Evolutionary conservation across 2,329 filamentous ascomycete species (phyloP).

Genomic region (Xylariaceae sp.): DNA sequence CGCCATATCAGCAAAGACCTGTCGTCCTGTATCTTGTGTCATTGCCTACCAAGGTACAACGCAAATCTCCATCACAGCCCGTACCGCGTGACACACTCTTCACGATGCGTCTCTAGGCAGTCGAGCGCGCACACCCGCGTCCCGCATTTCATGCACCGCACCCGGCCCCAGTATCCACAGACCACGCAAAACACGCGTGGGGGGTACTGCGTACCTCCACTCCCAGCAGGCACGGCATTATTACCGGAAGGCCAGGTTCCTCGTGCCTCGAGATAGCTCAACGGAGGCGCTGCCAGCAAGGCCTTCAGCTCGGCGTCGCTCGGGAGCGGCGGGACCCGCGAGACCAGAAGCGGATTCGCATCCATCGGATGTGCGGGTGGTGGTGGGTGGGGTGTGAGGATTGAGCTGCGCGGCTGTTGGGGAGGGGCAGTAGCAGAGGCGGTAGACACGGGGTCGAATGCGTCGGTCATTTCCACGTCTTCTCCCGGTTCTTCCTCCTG

Average conservation of each 20-base stretch:
- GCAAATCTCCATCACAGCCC: slow-evolving; percentile 50
- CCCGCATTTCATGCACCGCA: slow-evolving; percentile 80
- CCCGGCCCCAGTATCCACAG: slow-evolving; percentile 81
- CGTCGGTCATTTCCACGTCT: slow-evolving; percentile 52
- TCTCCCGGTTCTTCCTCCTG: slow-evolving; percentile 1
- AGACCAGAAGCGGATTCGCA: slow-evolving; percentile 62
- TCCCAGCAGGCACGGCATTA: slow-evolving; percentile 20
- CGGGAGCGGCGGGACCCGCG: slow-evolving; percentile 63
- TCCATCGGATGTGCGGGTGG: slow-evolving; percentile 47
- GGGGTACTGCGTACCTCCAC: slow-evolving; percentile 51
- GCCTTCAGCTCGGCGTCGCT: slow-evolving; percentile 66
- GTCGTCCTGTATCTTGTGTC: neutral
- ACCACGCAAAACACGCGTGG: slow-evolving; percentile 74
- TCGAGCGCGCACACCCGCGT: slow-evolving; percentile 77
- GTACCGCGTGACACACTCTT: slow-evolving; percentile 72
- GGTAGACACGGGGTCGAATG: slow-evolving; percentile 24
- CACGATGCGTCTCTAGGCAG: slow-evolving; percentile 73
- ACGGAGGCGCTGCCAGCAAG: slow-evolving; percentile 67
- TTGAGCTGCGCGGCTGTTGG: slow-evolving; percentile 36
- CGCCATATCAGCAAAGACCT: neutral
- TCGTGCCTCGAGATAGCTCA: slow-evolving; percentile 70
- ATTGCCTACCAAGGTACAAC: no score
- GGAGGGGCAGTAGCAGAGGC: slow-evolving; percentile 8
- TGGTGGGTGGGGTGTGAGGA: slow-evolving; percentile 26
- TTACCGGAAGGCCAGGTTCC: slow-evolving; percentile 53